Evolutionary conservation across 2,329 filamentous ascomycete genomes (phyloP), one percentile per base, ranked within the genome.

Genomic region (Trichoderma atrobrunneum): DNA sequence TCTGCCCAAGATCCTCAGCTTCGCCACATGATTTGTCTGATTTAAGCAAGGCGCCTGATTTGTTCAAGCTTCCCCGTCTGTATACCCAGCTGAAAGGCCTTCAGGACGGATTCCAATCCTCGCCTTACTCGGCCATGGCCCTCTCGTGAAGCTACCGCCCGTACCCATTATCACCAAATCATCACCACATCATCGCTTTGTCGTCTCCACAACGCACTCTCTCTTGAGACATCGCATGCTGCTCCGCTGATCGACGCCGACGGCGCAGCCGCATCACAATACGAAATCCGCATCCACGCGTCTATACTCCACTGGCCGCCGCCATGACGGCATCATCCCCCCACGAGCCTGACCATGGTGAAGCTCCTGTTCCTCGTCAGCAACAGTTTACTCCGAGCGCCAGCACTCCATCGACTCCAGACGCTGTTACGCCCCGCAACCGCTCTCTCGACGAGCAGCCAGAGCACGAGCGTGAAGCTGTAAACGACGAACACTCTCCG

Each of bases 401-500:
- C 8, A 72, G 71, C 60, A 30, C 61, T n/a, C 36, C 43, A n/a
- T 51, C 66, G 48, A 70, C 66, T 60, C 71, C 71, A 28, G 65
- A n/a, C n/a, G 51, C 57, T 48, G 48, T 32, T 26, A 61, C 72
- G 24, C 65, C 36, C n/a, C 66, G 66, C n/a, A 70, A 71, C 39
- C 61, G 72, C 62, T 76, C 75, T 36, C 36, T 74, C 68, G 74
- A 77, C 66, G 76, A 74, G 32, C 63, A 68, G 14, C 72, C 67
- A 61, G 73, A 73, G 67, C 72, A 71, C 24, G 68, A 57, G 64
- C 72, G 71, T 21, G 60, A 71, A 6, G 30, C 51, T 12, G 26
- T 21, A 48, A 72, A 73, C 21, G 71, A 78, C 63, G 81, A 82
- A 73, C 77, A 76, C 51, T 80, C 80, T 51, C 80, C 78, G 54